A percentile compares a stretch with the other conserved stretches of the same genome.
phyloP scores from a whole-genome alignment of 352 stramenopile species.

The Elongisporangium prolatum region DNA sequence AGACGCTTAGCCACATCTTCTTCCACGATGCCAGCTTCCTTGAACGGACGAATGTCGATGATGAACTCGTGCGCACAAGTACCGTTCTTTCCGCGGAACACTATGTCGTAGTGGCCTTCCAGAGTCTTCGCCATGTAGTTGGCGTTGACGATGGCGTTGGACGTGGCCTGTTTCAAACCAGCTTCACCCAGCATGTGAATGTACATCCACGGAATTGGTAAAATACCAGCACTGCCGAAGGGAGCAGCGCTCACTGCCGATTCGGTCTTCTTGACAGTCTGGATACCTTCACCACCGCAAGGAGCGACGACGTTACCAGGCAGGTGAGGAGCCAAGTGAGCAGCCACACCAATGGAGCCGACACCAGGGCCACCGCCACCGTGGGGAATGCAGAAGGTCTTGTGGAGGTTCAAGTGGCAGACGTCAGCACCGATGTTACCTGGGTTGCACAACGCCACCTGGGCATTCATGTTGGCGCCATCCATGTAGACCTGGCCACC shows the following conservation, averaged over 20 bases:
- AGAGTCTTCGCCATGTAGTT: slow-evolving; percentile 99
- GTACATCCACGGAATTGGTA: slow-evolving; percentile 99
- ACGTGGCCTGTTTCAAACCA: slow-evolving; percentile 92
- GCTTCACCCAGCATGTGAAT: slow-evolving; percentile 98
- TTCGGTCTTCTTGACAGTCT: slow-evolving; percentile 71
- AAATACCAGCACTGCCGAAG: slow-evolving; percentile 97
- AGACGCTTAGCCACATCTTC: slow-evolving; percentile 98
- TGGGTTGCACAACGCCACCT: slow-evolving; percentile 97
- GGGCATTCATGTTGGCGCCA: slow-evolving; percentile 99
- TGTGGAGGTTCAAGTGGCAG: slow-evolving; percentile 99
- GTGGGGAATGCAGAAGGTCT: slow-evolving; percentile 99
- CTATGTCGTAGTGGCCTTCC: slow-evolving; percentile 92
- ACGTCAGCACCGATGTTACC: slow-evolving; percentile 97
- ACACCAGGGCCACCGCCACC: slow-evolving; percentile 95
- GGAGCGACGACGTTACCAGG: slow-evolving; percentile 92
- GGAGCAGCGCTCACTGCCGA: slow-evolving; percentile 92
- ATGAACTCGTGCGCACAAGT: slow-evolving; percentile 99
- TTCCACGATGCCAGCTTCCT: slow-evolving; percentile 95
- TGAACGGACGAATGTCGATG: slow-evolving; percentile 97
- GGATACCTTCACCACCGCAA: slow-evolving; percentile 70
- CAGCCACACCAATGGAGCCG: slow-evolving; percentile 89
- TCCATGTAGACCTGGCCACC: slow-evolving; percentile 99
- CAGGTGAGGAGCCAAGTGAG: slow-evolving; percentile 94
- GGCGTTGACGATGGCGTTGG: slow-evolving; percentile 97
- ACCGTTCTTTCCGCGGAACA: slow-evolving; percentile 96